Percentiles rank a stretch among this genome's conserved stretches.
Evolutionary conservation across 169 alveolate genomes (phyloP).

Genomic region (Blepharisma undulans): DNA sequence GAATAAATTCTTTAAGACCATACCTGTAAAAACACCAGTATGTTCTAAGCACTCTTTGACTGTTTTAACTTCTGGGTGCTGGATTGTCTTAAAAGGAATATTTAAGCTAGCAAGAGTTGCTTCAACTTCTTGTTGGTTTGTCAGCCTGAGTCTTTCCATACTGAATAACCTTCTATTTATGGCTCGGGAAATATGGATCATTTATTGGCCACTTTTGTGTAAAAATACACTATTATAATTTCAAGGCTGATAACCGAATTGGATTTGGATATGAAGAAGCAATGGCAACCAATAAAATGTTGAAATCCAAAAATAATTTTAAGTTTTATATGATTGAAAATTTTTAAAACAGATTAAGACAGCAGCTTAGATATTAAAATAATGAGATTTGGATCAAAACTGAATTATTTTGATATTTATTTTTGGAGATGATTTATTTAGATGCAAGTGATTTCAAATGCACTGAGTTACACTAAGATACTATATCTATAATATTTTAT

Average conservation of each 20-base stretch:
- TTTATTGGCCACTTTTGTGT: not conserved
- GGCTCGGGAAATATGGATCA: not conserved
- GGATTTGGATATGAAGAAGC: not conserved
- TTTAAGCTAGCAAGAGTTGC: not conserved
- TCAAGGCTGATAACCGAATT: not conserved
- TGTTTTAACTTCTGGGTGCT: conserved; percentile 38
- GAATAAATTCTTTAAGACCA: conserved; percentile 54
- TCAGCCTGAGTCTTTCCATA: conserved; percentile 28
- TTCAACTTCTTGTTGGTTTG: conserved; percentile 27
- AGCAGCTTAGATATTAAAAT: not conserved
- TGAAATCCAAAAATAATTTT: not conserved
- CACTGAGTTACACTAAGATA: not conserved
- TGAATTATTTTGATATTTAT: not conserved
- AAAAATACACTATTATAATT: not conserved
- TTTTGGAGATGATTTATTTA: no score
- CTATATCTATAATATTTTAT: not conserved
- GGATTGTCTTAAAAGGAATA: conserved; percentile 27
- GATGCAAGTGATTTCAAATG: not conserved
- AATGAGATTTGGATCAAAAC: not conserved
- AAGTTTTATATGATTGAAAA: not conserved
- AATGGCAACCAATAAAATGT: not conserved
- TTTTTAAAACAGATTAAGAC: no score
- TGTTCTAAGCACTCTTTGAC: conserved; percentile 20
- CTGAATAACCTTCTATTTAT: not conserved
- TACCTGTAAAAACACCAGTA: not conserved